Base-by-base conservation (phyloP, 257 asterid species). In the Ehretia macrophylla region DNA sequence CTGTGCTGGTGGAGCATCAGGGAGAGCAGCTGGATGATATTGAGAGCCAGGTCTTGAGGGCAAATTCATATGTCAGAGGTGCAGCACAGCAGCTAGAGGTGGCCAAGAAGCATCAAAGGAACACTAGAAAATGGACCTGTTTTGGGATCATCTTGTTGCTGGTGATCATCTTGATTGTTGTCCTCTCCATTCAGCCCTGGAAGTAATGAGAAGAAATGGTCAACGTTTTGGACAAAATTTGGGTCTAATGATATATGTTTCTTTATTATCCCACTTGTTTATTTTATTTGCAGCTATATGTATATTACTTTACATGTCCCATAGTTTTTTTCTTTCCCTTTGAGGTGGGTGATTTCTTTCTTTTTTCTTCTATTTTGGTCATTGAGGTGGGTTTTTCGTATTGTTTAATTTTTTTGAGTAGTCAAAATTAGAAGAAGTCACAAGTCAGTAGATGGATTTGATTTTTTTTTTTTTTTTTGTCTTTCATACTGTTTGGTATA, bases 161-260 rank as follows among this genome's bases (percentile, higher is more conserved):
- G 5, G 51, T 74, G 19, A 66, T 78, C 63, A 62, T 74, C 63
- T 62, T 71, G 69, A 62, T 78, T 44, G 23, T 78, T 8, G 75
- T 78, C 49, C 78, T 78, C 56, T 78, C 83, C 22, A 17, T 74
- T 57, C 72, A n/a, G 55, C 83, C 83, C 58, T 78, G 83, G 83
- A 69, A 74, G 59, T 32, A 68, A 55, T 21, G 16, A 58, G 8
- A 40, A 52, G 53, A 45, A 32, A 44, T 21, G 9, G 51, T 21
- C 46, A 48, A 14, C 13, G 13, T 48, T 17, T 48, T 48, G 42
- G 8, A 10, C 47, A 42, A 42, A 42, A 2, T 42, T 10, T 42
- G 47, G 47, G 47, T 42, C 16, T 42, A 10, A 42, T 42, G 4
- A 42, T 42, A 27, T 27, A 1, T 27, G 35, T 27, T n/a, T 27